Conservation (phyloP, 2,329 filamentous ascomycete species). For the Calonectria montana region DNA sequence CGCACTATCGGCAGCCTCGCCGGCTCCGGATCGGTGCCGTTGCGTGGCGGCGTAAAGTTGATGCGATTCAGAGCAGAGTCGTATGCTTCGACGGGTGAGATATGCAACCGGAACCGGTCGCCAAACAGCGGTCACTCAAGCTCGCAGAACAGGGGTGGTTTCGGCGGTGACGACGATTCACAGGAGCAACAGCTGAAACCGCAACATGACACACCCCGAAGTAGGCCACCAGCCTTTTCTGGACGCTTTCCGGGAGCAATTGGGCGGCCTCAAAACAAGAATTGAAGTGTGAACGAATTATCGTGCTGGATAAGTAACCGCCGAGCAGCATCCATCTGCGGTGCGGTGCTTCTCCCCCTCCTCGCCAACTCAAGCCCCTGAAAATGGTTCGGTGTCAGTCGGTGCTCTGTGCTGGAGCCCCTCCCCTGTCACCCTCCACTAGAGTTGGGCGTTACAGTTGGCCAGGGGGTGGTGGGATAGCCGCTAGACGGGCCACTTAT, state of each 20-base stretch:
- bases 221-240: not conserved
- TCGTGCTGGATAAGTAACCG: slow-evolving; percentile 13
- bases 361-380: slow-evolving; percentile 30
- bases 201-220: slow-evolving; percentile 55
- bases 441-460: slow-evolving; percentile 5
- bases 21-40: slow-evolving; percentile 34
- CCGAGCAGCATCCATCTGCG: slow-evolving; percentile 13
- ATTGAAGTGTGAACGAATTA: slow-evolving; percentile 12
- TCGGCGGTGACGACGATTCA: slow-evolving; percentile 31
- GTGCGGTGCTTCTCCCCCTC: slow-evolving; percentile 21
- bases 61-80: slow-evolving; percentile 24
- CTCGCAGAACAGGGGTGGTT: slow-evolving; percentile 14
- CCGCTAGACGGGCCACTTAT: slow-evolving; percentile 9
- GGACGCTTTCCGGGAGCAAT: not conserved
- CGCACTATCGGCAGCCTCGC: slow-evolving; percentile 30
- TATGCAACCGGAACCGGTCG: slow-evolving; percentile 25
- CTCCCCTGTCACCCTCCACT: slow-evolving; percentile 8
- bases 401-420: slow-evolving; percentile 12
- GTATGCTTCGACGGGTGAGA: slow-evolving; percentile 28
- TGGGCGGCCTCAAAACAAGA: not conserved
- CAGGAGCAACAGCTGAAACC: slow-evolving; percentile 37
- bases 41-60: slow-evolving; percentile 30
- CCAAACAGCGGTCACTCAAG: slow-evolving; percentile 24
- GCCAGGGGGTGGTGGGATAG: slow-evolving; percentile 25
- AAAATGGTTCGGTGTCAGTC: slow-evolving; percentile 35